These are phyloP conservation scores for Ceratocystis ficicola DNA, from an alignment of 2,329 filamentous ascomycete genomes.

Conservation along the genomic window DNA sequence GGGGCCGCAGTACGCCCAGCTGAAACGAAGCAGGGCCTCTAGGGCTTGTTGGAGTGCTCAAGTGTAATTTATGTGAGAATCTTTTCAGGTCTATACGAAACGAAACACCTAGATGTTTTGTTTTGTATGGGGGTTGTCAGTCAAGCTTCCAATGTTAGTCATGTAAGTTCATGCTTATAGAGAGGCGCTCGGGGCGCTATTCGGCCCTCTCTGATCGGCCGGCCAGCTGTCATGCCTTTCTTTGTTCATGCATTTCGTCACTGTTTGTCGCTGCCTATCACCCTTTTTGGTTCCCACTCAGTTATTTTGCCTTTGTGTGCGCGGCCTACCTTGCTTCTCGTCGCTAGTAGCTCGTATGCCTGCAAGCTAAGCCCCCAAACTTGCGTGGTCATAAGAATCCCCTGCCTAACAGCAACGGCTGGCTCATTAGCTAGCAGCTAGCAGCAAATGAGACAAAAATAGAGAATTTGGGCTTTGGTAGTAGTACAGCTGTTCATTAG, in stretches of 20 bases:
- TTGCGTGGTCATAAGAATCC: background rate
- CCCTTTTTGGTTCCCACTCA: background rate
- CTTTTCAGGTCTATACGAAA: background rate
- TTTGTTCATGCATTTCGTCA: background rate
- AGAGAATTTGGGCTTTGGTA: no score
- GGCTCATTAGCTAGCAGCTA: background rate
- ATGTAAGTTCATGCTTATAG: no score
- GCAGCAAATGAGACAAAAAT: background rate
- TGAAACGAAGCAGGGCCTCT: slow-evolving; percentile 5
- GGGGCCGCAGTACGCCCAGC: background rate
- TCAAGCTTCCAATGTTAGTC: no score
- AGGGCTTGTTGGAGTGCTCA: background rate
- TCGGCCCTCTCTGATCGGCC: no score
- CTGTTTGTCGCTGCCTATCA: background rate
- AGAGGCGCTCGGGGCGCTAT: no score
- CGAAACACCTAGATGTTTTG: background rate
- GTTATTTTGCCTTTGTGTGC: background rate
- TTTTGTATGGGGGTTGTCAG: background rate
- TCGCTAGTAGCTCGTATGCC: background rate
- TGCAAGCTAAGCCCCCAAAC: slow-evolving; percentile 7
- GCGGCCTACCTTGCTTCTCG: background rate
- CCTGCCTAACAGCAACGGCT: no score
- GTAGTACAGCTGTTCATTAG: no score
- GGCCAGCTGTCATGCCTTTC: no score
- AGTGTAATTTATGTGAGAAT: background rate